Conservation (phyloP, 768 basidiomycete species). For the Leccinum rimulosum region DNA sequence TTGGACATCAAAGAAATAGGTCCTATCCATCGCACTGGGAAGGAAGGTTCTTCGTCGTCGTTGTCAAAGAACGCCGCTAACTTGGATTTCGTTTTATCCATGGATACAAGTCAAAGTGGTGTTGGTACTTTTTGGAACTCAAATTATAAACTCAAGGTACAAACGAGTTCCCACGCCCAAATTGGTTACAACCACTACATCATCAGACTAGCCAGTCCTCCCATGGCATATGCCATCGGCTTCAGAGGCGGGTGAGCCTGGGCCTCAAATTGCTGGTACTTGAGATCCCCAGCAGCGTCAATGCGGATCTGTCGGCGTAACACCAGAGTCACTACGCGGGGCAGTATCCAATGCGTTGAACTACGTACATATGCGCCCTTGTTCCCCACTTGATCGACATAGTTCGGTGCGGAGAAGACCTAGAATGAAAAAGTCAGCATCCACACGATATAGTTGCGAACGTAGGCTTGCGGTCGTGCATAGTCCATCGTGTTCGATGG, state of each 20-base stretch:
- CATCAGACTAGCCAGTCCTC: constrained; percentile 65
- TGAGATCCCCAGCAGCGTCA: constrained; percentile 66
- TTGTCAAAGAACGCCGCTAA: constrained; percentile 83
- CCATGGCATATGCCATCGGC: constrained; percentile 87
- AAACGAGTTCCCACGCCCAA: constrained; percentile 24
- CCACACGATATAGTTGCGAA: not conserved
- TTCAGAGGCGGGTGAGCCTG: constrained; percentile 85
- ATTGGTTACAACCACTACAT: constrained; percentile 44
- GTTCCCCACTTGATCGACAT: constrained; percentile 88
- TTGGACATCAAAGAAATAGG: constrained; percentile 48
- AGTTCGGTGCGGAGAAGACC: constrained; percentile 96
- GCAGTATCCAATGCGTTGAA: not conserved
- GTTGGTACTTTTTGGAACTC: not conserved
- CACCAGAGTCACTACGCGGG: constrained; percentile 6
- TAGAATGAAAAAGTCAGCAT: constrained; percentile 29
- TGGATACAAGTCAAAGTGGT: constrained; percentile 10
- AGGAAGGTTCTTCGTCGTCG: constrained; percentile 81
- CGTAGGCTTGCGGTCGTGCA: constrained; percentile 77
- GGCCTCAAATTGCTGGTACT: constrained; percentile 83
- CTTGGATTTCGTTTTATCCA: constrained; percentile 41
- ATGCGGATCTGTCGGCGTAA: constrained; percentile 64
- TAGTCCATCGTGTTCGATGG: constrained; percentile 90
- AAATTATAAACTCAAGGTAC: not conserved
- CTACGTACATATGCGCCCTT: constrained; percentile 84
- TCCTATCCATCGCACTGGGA: constrained; percentile 89